Evolutionary conservation across 1,139 yeast genomes (phyloP), one percentile per base, ranked within the genome.

Genomic region (Saccharomyces hybrid): DNA sequence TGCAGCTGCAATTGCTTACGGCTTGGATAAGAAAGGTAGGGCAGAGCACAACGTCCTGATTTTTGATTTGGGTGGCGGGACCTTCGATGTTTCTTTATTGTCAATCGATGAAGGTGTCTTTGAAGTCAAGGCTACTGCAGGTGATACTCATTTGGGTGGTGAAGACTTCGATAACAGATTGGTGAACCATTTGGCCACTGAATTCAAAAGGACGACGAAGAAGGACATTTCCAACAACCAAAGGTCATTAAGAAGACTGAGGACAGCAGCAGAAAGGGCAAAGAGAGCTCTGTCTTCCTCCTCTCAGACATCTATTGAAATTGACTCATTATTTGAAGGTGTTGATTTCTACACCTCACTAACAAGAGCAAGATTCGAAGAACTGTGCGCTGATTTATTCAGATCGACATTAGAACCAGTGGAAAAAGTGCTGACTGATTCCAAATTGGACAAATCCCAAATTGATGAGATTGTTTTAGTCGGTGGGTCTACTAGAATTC

Each of bases 61-160:
- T 69, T 89, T 88, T 76, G 97, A 89, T 75, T 81, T 89, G 71
- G 97, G 97, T 81, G 97, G 97, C 78, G 97, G 97, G 80, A 89
- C 97, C 68, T 89, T 89, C 75, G 97, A 89, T 86, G 97, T 89
- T 56, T 90, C 97, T 47, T 79, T 89, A 64, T 80, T 90, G 66
- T 84, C 91, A 55, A 89, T 89, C 73, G 96, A 89, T 74, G 96
- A 89, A 63, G 97, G 97, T 81, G 88, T 90, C 65, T 90, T 89
- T 74, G 95, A 89, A 75, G 97, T 90, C 69, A 88, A 88, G 81
- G 91, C 97, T 60, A 90, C 97, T 65, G 96, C 96, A 58, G 97
- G 97, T 84, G 97, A 90, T 78, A 90, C 97, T 62, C 97, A 89
- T 77, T 82, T 90, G 79, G 97, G 97, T 79, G 97, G 97, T 80